phyloP scores from a whole-genome alignment of 164 flowering plant species.

The Umbellularia californica region DNA sequence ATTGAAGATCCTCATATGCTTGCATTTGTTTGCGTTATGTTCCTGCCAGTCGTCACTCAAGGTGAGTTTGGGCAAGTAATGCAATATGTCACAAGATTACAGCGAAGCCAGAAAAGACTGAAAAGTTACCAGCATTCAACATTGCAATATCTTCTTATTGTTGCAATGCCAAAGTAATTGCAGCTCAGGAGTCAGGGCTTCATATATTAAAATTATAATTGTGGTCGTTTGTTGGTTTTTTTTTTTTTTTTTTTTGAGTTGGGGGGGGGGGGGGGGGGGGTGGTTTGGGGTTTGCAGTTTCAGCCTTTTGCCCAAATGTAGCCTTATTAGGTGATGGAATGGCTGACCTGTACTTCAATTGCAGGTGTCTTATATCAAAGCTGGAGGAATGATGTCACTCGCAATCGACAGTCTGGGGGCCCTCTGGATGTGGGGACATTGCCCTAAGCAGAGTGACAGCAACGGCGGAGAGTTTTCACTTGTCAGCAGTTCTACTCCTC shows the following conservation, averaged over 20 bases:
- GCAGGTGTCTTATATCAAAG: conserved; percentile 63
- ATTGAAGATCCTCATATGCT: not conserved
- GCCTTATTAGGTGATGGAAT: not conserved
- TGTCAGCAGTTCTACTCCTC: conserved; percentile 41
- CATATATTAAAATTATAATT: too few species aligned
- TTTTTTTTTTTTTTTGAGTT: too few species aligned
- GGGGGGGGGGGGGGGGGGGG: too few species aligned
- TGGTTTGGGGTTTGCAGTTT: too few species aligned
- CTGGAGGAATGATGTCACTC: conserved; percentile 90
- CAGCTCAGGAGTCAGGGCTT: not conserved
- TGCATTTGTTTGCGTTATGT: not conserved
- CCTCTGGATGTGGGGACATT: conserved; percentile 95
- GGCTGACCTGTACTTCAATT: conserved; percentile 1
- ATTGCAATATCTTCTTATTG: not conserved
- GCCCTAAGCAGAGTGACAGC: conserved; percentile 36
- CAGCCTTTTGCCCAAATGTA: not conserved
- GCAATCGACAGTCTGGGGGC: conserved; percentile 78
- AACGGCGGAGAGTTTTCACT: conserved; percentile 38
- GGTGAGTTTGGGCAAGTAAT: not conserved
- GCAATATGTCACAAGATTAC: not conserved
- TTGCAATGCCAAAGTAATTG: too few species aligned
- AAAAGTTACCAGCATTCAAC: not conserved
- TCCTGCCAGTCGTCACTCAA: not conserved
- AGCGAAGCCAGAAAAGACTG: not conserved
- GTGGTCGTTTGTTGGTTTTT: too few species aligned